Conservation (phyloP, 495 filamentous ascomycete genomes). For the Penicillium crystallinum region DNA sequence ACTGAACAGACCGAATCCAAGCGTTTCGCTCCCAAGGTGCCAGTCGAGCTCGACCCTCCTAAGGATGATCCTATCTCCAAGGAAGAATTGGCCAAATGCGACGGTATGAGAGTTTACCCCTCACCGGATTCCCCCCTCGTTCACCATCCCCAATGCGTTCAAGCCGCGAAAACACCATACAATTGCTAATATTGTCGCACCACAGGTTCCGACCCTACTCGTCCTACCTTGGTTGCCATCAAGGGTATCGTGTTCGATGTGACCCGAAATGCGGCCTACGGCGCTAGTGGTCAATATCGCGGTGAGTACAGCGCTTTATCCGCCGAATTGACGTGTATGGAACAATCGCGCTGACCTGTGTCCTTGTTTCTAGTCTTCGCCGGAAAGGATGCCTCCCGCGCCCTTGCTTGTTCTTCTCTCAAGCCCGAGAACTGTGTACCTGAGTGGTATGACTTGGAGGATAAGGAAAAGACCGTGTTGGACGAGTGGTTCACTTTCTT, state of each 20-base stretch:
- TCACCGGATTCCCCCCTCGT: background rate
- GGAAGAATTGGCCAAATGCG: conserved; percentile 71
- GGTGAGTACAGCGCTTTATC: conserved; percentile 48
- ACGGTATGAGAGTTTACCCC: conserved; percentile 52
- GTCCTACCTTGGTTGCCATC: conserved; percentile 87
- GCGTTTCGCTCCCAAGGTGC: conserved; percentile 79
- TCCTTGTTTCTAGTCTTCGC: conserved; percentile 65
- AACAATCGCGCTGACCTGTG: conserved; percentile 6
- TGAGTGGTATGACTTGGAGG: conserved; percentile 78
- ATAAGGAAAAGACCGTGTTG: conserved; percentile 81
- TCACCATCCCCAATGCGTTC: background rate
- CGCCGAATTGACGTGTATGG: background rate
- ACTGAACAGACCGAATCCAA: conserved; percentile 33
- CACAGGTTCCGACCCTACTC: conserved; percentile 54
- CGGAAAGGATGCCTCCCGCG: conserved; percentile 89
- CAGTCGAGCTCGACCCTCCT: conserved; percentile 76
- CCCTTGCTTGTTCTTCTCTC: conserved; percentile 77
- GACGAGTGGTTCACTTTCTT: conserved; percentile 96
- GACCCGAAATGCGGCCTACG: conserved; percentile 76
- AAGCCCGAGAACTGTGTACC: conserved; percentile 78
- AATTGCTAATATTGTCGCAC: background rate
- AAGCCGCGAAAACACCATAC: too few relatives aligned
- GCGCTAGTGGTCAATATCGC: conserved; percentile 75
- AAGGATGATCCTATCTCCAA: conserved; percentile 77
- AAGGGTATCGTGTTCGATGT: conserved; percentile 97